These are phyloP conservation scores for Hibiscus syriacus DNA, from an alignment of 345 rosid species.

Conservation along the genomic window DNA sequence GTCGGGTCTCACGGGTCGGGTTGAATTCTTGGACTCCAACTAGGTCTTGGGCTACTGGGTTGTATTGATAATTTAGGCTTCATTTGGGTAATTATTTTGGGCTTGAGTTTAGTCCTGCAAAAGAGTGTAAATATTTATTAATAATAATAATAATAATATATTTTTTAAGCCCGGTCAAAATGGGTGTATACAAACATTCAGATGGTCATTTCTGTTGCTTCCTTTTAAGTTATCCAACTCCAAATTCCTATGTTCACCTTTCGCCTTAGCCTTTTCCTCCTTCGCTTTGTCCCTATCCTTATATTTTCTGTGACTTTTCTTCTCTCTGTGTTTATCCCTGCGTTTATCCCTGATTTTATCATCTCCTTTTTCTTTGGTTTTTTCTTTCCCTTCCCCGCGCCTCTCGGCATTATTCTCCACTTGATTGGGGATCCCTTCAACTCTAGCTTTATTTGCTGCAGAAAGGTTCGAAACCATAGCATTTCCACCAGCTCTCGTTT, in stretches of 20 bases:
- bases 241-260: slow-evolving; percentile 15
- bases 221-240: slow-evolving; percentile 26
- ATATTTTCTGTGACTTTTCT: slow-evolving; percentile 24
- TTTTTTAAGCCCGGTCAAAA: too few species aligned
- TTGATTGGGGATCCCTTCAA: slow-evolving; percentile 20
- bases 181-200: too few species aligned
- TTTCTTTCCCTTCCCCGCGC: slow-evolving; percentile 28
- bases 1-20: too few species aligned
- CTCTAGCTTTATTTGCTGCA: slow-evolving; percentile 23
- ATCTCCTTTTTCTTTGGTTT: slow-evolving; percentile 26
- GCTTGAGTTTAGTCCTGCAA: too few species aligned
- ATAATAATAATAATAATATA: too few species aligned
- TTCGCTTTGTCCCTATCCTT: slow-evolving; percentile 26
- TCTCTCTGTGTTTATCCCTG: slow-evolving; percentile 21
- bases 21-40: too few species aligned
- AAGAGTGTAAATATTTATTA: too few species aligned
- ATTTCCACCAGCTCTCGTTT: slow-evolving; percentile 21
- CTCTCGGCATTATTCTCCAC: slow-evolving; percentile 19
- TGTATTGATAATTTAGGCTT: too few species aligned
- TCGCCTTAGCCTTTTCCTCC: slow-evolving; percentile 24
- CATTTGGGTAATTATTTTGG: too few species aligned
- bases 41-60: too few species aligned
- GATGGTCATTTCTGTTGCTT: slow-evolving; percentile 19
- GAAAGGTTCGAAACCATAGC: slow-evolving; percentile 17
- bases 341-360: slow-evolving; percentile 23